A percentile compares a stretch with the other conserved stretches of the same genome.
These are phyloP conservation scores for Solioccasus polychromus DNA, from an alignment of 768 basidiomycete genomes.

Conservation along the genomic window DNA sequence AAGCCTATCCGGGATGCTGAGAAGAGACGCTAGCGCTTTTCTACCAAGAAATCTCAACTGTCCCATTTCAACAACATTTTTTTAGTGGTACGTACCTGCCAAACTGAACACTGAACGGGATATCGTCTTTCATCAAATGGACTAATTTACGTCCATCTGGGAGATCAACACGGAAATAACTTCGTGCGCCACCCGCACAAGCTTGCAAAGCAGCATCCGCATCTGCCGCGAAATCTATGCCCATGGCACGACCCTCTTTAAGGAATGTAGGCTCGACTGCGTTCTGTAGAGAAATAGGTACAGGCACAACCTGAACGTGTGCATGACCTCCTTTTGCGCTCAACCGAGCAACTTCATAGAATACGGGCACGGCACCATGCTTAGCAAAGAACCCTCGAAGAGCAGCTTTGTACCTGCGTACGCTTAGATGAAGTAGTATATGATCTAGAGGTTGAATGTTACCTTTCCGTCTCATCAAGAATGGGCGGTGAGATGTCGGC, in stretches of 20 bases:
- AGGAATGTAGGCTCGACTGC: slow-evolving; percentile 71
- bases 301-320: slow-evolving; percentile 83
- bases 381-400: slow-evolving; percentile 70
- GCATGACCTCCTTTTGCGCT: slow-evolving; percentile 90
- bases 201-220: slow-evolving; percentile 58
- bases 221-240: slow-evolving; percentile 75
- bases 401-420: slow-evolving; percentile 70
- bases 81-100: slow-evolving; percentile 59
- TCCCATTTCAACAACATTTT: background rate
- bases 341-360: slow-evolving; percentile 86
- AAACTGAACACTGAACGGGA: slow-evolving; percentile 88
- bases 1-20: slow-evolving; percentile 71
- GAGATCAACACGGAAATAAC: slow-evolving; percentile 90
- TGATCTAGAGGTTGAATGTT: slow-evolving; percentile 15
- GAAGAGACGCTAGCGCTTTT: slow-evolving; percentile 74
- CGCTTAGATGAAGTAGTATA: background rate
- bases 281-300: slow-evolving; percentile 61
- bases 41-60: slow-evolving; percentile 39
- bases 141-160: slow-evolving; percentile 85
- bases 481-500: slow-evolving; percentile 73
- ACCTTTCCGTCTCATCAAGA: slow-evolving; percentile 78
- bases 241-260: slow-evolving; percentile 60
- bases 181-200: slow-evolving; percentile 48
- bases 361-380: slow-evolving; percentile 64
- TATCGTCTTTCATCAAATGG: slow-evolving; percentile 74